A percentile compares a stretch with the other conserved stretches of the same genome.
These are phyloP conservation scores for Luffa aegyptiaca DNA, from an alignment of 306 rosid genomes.

Conservation along the genomic window DNA sequence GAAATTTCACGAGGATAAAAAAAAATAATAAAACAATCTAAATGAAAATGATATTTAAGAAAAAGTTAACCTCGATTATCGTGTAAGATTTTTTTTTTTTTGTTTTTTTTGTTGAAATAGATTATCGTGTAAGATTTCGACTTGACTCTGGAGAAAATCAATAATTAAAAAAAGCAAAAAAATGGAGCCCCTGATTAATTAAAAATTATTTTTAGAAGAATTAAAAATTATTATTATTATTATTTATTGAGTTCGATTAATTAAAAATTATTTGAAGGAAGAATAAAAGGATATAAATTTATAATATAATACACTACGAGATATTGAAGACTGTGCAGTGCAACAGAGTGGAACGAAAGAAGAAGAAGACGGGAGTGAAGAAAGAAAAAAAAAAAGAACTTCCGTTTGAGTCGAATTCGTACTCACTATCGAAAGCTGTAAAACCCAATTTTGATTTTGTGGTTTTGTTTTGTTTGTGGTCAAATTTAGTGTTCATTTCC, in stretches of 20 bases:
- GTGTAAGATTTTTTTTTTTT: too few species aligned
- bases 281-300: not conserved
- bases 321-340: not conserved
- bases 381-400: not conserved
- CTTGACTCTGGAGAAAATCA: too few species aligned
- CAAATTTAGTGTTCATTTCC: not conserved
- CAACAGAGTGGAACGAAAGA: not conserved
- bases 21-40: too few species aligned
- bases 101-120: too few species aligned
- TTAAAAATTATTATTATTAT: too few species aligned
- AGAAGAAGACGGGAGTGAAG: not conserved
- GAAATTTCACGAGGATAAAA: too few species aligned
- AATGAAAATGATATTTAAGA: too few species aligned
- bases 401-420: not conserved
- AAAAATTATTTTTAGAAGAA: too few species aligned
- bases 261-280: not conserved
- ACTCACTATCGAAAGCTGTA: not conserved
- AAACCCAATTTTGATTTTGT: constrained; percentile 5
- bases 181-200: not conserved
- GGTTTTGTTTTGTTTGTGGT: not conserved
- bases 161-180: not conserved
- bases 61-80: too few species aligned
- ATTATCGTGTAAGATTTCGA: too few species aligned
- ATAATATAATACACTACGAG: too few species aligned
- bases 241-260: too few species aligned